Percentiles rank a stretch among this genome's conserved stretches.
These are phyloP conservation scores for Fomitopsis palustris DNA, from an alignment of 1,284 basidiomycete genomes.

Conservation along the genomic window DNA sequence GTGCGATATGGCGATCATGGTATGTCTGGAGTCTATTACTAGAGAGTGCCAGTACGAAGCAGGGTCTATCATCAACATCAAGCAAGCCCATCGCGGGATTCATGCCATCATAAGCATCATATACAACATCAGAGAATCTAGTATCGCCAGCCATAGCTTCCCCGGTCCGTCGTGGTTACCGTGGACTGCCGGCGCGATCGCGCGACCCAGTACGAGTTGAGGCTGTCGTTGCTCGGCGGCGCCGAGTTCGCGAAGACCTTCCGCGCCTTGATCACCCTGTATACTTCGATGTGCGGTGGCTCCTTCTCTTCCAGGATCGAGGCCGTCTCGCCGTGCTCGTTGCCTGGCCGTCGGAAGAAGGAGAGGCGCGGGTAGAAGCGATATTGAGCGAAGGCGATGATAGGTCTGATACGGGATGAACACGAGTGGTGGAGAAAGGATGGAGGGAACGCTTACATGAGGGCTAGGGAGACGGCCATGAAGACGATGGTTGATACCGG, in stretches of 20 bases:
- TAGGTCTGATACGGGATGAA: slow-evolving; percentile 15
- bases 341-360: neutral
- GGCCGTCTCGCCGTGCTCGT: slow-evolving; percentile 1
- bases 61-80: neutral
- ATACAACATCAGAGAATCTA: neutral
- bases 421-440: neutral
- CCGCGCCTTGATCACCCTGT: neutral
- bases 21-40: neutral
- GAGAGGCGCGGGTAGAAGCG: slow-evolving; percentile 2
- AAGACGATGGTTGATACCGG: slow-evolving; percentile 18
- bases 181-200: neutral
- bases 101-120: neutral
- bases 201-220: neutral
- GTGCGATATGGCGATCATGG: neutral
- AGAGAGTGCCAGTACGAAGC: neutral
- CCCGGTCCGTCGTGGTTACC: neutral
- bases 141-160: neutral
- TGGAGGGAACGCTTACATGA: slow-evolving; percentile 14
- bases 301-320: neutral
- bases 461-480: slow-evolving; percentile 20
- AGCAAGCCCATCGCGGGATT: neutral
- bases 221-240: neutral
- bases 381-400: slow-evolving; percentile 26
- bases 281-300: neutral
- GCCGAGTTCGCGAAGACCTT: neutral